Percentiles rank a stretch among this genome's conserved stretches.
Evolutionary conservation across 805 yeast genomes (phyloP).

Genomic region (Myxozyma vanderwaltii): DNA sequence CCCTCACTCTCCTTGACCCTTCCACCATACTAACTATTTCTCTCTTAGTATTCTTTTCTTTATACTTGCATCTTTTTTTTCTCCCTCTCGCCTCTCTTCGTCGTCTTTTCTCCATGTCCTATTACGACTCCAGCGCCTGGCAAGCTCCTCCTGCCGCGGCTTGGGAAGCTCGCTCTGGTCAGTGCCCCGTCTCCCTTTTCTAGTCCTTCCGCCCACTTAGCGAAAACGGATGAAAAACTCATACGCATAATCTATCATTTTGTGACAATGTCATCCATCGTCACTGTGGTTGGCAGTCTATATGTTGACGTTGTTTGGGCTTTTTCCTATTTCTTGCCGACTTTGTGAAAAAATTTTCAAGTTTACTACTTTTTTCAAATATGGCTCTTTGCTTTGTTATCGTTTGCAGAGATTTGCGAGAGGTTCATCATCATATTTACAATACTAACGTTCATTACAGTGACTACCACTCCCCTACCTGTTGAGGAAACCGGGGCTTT

Average conservation of each 20-base stretch:
- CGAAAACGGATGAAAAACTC: background rate
- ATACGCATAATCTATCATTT: too few relatives aligned
- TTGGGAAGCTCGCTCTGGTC: slow-evolving; percentile 32
- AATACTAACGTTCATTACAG: slow-evolving; percentile 4
- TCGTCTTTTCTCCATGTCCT: slow-evolving; percentile 23
- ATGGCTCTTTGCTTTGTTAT: background rate
- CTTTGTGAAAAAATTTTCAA: too few relatives aligned
- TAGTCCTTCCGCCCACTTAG: background rate
- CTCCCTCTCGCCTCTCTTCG: slow-evolving; percentile 9
- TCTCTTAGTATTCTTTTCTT: background rate
- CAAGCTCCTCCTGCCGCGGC: slow-evolving; percentile 23
- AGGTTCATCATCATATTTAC: background rate
- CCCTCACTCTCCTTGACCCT: too few relatives aligned
- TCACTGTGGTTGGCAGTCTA: too few relatives aligned
- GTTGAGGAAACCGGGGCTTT: slow-evolving; percentile 35
- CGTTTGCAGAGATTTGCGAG: background rate
- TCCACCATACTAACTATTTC: background rate
- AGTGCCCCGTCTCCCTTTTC: background rate
- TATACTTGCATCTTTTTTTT: background rate
- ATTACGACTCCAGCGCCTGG: slow-evolving; percentile 35
- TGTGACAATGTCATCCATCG: too few relatives aligned
- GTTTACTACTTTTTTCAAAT: too few relatives aligned
- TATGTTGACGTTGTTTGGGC: too few relatives aligned
- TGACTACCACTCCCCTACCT: slow-evolving; percentile 21
- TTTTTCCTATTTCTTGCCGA: too few relatives aligned